These are phyloP conservation scores for Nicotiana otophora DNA, from an alignment of 257 asterid species.

Conservation along the genomic window DNA sequence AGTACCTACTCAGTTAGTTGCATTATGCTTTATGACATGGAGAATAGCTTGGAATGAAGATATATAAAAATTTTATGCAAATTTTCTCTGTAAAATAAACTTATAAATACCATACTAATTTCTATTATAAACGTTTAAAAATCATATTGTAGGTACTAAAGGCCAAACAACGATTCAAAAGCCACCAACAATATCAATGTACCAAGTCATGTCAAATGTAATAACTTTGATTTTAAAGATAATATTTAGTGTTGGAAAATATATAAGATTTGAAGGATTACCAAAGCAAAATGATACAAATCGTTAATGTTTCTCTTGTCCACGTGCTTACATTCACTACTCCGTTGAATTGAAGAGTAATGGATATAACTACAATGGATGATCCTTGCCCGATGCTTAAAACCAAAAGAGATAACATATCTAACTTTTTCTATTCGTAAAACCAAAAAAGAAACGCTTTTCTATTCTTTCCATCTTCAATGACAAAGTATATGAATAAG, in stretches of 20 bases:
- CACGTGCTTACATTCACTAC: too few relatives aligned
- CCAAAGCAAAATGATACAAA: neutral
- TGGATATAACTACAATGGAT: too few relatives aligned
- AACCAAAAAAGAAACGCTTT: too few relatives aligned
- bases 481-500: too few relatives aligned
- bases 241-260: neutral
- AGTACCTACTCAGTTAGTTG: constrained; percentile 42
- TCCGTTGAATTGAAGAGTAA: too few relatives aligned
- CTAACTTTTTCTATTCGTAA: too few relatives aligned
- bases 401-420: too few relatives aligned
- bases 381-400: too few relatives aligned
- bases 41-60: constrained; percentile 69
- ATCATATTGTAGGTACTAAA: neutral
- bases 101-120: neutral
- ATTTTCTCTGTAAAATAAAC: neutral
- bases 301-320: too few relatives aligned
- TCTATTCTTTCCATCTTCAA: too few relatives aligned
- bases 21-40: constrained; percentile 59
- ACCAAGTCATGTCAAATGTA: neutral
- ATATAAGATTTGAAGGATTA: neutral
- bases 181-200: too few relatives aligned
- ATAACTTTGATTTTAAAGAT: neutral
- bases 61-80: constrained; percentile 7
- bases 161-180: neutral
- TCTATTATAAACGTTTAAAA: too few relatives aligned